Conservation (phyloP, 2,329 filamentous ascomycete species). For the Penicillium sp. region DNA sequence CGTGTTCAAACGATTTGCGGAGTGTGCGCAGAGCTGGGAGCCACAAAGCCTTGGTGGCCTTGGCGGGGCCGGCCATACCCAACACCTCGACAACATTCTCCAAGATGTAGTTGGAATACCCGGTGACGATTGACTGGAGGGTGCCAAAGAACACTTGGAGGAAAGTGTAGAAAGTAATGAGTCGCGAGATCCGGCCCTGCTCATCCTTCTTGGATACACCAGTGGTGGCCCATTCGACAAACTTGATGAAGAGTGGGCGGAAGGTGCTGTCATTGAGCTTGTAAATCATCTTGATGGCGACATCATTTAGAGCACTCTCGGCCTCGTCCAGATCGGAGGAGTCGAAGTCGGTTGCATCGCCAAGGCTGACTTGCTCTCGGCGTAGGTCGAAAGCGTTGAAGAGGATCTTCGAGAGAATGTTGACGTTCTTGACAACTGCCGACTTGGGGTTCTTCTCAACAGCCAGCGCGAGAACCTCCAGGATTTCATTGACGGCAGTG, state of each 20-base stretch:
- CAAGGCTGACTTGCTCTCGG: slow-evolving; percentile 41
- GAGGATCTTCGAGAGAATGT: slow-evolving; percentile 66
- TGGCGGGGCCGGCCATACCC: slow-evolving; percentile 40
- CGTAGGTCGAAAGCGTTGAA: slow-evolving; percentile 57
- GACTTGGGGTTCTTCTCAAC: slow-evolving; percentile 80
- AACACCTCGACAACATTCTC: slow-evolving; percentile 73
- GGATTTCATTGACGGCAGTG: slow-evolving; percentile 67
- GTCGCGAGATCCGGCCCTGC: slow-evolving; percentile 62
- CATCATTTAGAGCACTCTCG: slow-evolving; percentile 68
- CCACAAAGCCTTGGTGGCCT: slow-evolving; percentile 65
- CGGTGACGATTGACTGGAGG: slow-evolving; percentile 91
- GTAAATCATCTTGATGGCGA: slow-evolving; percentile 86
- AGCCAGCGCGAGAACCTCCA: slow-evolving; percentile 70
- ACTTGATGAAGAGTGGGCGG: slow-evolving; percentile 81
- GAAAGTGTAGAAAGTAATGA: slow-evolving; percentile 81
- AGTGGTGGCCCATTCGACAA: slow-evolving; percentile 78
- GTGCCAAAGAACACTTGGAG: slow-evolving; percentile 77
- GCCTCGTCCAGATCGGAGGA: slow-evolving; percentile 57
- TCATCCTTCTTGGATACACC: slow-evolving; percentile 65
- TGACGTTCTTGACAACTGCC: slow-evolving; percentile 73
- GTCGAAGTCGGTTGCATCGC: slow-evolving; percentile 46
- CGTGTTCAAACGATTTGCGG: slow-evolving; percentile 76
- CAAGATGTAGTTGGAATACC: slow-evolving; percentile 82
- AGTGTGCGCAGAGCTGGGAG: slow-evolving; percentile 71
- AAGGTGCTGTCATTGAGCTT: slow-evolving; percentile 95